phyloP scores from a whole-genome alignment of 2,329 filamentous ascomycete genomes.

The Alternaria triticina region DNA sequence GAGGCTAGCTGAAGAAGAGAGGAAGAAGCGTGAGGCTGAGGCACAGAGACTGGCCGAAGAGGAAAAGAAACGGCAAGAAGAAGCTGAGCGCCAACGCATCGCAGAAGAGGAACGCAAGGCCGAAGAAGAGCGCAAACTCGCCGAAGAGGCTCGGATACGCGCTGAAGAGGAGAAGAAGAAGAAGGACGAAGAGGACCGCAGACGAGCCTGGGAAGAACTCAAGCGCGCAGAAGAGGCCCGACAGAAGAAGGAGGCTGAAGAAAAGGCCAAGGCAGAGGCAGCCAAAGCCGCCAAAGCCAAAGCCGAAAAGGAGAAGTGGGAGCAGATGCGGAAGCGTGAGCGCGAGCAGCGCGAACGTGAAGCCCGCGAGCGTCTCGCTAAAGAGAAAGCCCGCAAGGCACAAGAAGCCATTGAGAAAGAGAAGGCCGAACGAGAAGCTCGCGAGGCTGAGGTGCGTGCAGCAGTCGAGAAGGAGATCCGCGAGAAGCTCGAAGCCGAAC shows the following conservation, averaged over 20 bases:
- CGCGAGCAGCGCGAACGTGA: slow-evolving; percentile 57
- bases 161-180: slow-evolving; percentile 55
- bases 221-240: slow-evolving; percentile 43
- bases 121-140: slow-evolving; percentile 47
- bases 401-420: slow-evolving; percentile 52
- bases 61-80: slow-evolving; percentile 45
- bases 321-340: slow-evolving; percentile 56
- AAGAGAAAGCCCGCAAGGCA: slow-evolving; percentile 48
- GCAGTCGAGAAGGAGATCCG: slow-evolving; percentile 51
- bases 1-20: slow-evolving; percentile 53
- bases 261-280: slow-evolving; percentile 57
- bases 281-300: slow-evolving; percentile 54
- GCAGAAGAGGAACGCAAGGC: slow-evolving; percentile 35
- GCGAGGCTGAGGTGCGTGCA: slow-evolving; percentile 45
- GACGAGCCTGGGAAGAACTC: slow-evolving; percentile 49
- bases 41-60: slow-evolving; percentile 14
- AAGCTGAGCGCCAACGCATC: slow-evolving; percentile 65
- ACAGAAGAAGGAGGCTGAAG: slow-evolving; percentile 42
- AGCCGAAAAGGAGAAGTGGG: slow-evolving; percentile 60
- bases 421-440: slow-evolving; percentile 44
- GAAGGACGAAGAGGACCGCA: slow-evolving; percentile 55
- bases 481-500: slow-evolving; percentile 50
- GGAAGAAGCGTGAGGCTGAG: slow-evolving; percentile 65
- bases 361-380: slow-evolving; percentile 54
- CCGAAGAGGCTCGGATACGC: slow-evolving; percentile 48